A percentile compares a stretch with the other conserved stretches of the same genome.
phyloP scores from a whole-genome alignment of 2,329 filamentous ascomycete genomes.

The Phyllachora maydis region DNA sequence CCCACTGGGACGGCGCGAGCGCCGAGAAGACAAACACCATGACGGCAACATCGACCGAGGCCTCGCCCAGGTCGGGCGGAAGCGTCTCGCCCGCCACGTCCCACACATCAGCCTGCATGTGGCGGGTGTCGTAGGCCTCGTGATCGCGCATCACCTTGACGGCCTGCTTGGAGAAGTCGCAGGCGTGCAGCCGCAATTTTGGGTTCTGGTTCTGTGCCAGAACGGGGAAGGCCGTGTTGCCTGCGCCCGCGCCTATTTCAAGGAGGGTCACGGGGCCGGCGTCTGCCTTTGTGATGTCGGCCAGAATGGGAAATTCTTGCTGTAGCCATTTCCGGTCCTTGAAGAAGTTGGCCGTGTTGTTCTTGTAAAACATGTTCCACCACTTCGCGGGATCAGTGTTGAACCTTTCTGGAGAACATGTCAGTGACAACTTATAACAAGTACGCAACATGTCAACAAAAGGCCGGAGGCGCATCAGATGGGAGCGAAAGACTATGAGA shows the following conservation, averaged over 20 bases:
- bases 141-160: constrained; percentile 79
- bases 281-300: constrained; percentile 47
- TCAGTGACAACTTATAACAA: constrained; percentile 2
- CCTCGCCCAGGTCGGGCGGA: constrained; percentile 56
- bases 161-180: constrained; percentile 89
- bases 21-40: constrained; percentile 98
- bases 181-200: constrained; percentile 69
- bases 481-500: constrained; percentile 50
- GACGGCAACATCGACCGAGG: constrained; percentile 76
- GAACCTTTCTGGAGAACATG: constrained; percentile 44
- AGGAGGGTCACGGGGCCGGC: constrained; percentile 53
- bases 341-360: constrained; percentile 95
- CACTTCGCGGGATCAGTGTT: constrained; percentile 81
- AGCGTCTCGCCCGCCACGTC: constrained; percentile 57
- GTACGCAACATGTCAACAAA: too few relatives aligned
- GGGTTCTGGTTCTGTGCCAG: constrained; percentile 68
- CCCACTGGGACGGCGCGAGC: constrained; percentile 69
- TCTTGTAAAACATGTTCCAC: constrained; percentile 98
- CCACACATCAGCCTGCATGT: constrained; percentile 86
- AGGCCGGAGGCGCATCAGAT: constrained; percentile 29
- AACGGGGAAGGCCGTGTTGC: constrained; percentile 91
- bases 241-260: constrained; percentile 86
- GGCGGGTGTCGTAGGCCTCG: constrained; percentile 48
- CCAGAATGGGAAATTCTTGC: constrained; percentile 87
- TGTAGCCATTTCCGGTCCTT: constrained; percentile 95